phyloP scores from a whole-genome alignment of 306 rosid genomes.

The Prunus fruticosa region DNA sequence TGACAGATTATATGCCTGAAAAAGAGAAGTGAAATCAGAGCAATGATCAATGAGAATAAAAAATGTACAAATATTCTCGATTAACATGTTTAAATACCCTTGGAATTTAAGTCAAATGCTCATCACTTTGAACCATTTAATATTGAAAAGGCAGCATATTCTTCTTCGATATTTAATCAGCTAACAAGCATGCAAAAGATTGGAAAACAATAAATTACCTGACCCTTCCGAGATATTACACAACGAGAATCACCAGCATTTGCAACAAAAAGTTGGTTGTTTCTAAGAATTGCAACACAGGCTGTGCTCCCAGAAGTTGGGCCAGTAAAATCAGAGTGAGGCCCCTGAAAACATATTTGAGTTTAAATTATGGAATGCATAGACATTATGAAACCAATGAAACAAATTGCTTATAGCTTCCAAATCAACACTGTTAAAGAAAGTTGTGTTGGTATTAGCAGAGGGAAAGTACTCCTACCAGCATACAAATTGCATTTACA shows the following conservation, averaged over 20 bases:
- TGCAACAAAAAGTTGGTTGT: conserved; percentile 77
- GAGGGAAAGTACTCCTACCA: neutral
- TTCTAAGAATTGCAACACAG: conserved; percentile 84
- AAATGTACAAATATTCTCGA: neutral
- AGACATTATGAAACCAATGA: neutral
- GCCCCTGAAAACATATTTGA: conserved; percentile 58
- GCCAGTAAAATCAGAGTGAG: conserved; percentile 93
- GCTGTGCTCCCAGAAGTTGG: conserved; percentile 99
- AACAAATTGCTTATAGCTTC: neutral
- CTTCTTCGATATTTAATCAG: neutral
- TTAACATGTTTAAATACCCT: neutral
- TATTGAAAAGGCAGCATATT: neutral
- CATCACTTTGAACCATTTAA: neutral
- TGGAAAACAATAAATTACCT: conserved; percentile 48
- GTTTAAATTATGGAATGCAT: conserved; percentile 17
- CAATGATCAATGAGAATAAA: neutral
- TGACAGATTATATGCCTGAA: conserved; percentile 89
- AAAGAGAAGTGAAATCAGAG: conserved; percentile 19
- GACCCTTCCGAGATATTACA: conserved; percentile 91
- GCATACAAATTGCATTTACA: neutral
- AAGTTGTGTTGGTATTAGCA: neutral
- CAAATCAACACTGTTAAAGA: neutral
- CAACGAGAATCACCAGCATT: conserved; percentile 99
- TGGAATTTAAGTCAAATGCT: neutral
- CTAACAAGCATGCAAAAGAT: neutral